These are phyloP conservation scores for Trichoderma reesei DNA, from an alignment of 495 filamentous ascomycete species.

Conservation along the genomic window DNA sequence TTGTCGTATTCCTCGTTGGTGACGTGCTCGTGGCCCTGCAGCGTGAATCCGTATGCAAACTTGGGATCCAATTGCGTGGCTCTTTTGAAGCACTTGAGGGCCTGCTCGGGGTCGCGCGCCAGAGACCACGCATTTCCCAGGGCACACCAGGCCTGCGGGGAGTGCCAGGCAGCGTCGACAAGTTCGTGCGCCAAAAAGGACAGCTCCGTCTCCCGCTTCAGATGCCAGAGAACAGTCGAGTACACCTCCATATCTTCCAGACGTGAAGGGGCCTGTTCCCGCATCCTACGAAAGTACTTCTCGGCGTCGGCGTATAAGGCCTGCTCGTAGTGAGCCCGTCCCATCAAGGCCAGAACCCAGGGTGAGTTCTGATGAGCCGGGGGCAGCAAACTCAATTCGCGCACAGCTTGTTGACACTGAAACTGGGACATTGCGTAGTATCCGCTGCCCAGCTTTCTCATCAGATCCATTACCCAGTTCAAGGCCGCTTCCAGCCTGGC, in stretches of 20 bases:
- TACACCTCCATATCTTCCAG: constrained; percentile 95
- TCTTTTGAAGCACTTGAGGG: constrained; percentile 87
- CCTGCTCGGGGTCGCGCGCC: constrained; percentile 90
- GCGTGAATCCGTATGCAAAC: constrained; percentile 90
- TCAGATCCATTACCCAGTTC: constrained; percentile 65
- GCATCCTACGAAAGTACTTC: constrained; percentile 68
- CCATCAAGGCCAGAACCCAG: constrained; percentile 88
- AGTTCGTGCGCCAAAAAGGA: constrained; percentile 87
- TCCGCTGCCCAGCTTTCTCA: constrained; percentile 71
- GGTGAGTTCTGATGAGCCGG: constrained; percentile 78
- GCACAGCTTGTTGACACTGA: constrained; percentile 64
- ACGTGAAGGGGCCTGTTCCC: constrained; percentile 63
- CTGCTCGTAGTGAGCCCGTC: constrained; percentile 81
- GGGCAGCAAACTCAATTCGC: constrained; percentile 57
- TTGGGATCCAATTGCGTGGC: constrained; percentile 81
- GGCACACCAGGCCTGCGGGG: constrained; percentile 91
- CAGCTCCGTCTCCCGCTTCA: constrained; percentile 83
- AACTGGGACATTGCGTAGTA: constrained; percentile 71
- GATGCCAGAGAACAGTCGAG: constrained; percentile 93
- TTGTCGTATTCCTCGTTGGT: constrained; percentile 96
- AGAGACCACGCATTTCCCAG: constrained; percentile 93
- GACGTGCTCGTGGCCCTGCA: constrained; percentile 96
- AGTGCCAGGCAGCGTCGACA: constrained; percentile 72
- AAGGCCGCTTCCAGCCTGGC: constrained; percentile 66
- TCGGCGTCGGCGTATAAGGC: constrained; percentile 76